These are phyloP conservation scores for Candida pseudofarinosa DNA, from an alignment of 805 yeast species.

Conservation along the genomic window DNA sequence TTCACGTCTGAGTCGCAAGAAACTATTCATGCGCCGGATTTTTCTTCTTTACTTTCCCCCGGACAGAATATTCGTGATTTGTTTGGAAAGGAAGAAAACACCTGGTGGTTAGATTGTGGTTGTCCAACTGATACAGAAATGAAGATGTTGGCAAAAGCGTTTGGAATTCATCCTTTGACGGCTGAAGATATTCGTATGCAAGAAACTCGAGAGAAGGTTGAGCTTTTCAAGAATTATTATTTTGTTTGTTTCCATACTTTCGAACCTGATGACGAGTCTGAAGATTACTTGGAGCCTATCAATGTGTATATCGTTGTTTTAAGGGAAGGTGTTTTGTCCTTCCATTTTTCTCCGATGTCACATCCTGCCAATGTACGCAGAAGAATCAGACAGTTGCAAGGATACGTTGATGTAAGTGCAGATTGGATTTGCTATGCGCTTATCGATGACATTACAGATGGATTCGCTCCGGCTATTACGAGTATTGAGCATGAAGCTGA, in stretches of 20 bases:
- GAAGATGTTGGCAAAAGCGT: constrained; percentile 87
- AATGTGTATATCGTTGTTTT: constrained; percentile 67
- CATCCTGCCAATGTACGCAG: constrained; percentile 72
- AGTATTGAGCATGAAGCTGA: constrained; percentile 78
- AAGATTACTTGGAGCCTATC: constrained; percentile 78
- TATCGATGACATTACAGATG: constrained; percentile 82
- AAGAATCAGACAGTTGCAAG: constrained; percentile 75
- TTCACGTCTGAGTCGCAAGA: constrained; percentile 80
- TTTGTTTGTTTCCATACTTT: constrained; percentile 97
- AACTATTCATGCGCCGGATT: constrained; percentile 85
- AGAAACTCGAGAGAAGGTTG: constrained; percentile 96
- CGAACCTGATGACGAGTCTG: constrained; percentile 77
- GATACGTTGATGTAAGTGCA: constrained; percentile 71
- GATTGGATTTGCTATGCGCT: constrained; percentile 83
- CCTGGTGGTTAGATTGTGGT: constrained; percentile 95
- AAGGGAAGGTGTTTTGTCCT: constrained; percentile 54
- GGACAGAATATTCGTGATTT: constrained; percentile 64
- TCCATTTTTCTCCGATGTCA: constrained; percentile 56
- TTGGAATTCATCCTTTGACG: constrained; percentile 96
- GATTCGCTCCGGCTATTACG: constrained; percentile 77
- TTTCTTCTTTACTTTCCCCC: constrained; percentile 68
- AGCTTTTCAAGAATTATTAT: constrained; percentile 82
- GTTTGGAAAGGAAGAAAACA: constrained; percentile 66
- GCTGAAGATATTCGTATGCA: constrained; percentile 96
- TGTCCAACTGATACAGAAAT: constrained; percentile 95